Evolutionary conservation across 169 alveolate species (phyloP).

Genomic region (Fabrea salina): DNA sequence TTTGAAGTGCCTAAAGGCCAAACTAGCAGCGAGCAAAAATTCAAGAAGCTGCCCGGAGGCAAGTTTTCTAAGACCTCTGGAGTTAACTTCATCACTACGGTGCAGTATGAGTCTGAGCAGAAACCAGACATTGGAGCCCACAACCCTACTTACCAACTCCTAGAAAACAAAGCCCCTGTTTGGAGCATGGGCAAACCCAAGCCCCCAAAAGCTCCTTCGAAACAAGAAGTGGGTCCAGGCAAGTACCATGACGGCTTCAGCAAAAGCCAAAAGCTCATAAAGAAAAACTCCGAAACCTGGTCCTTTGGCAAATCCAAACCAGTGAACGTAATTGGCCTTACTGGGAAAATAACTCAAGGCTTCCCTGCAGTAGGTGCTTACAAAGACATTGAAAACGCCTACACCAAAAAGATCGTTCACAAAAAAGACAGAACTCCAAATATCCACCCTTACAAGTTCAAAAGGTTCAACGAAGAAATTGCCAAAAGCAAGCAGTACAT

Average conservation of each 20-base stretch:
- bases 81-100: neutral
- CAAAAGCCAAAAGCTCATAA: neutral
- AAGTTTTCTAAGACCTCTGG: neutral
- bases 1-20: conserved; percentile 17
- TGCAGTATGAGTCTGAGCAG: no score
- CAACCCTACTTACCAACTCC: no score
- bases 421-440: neutral
- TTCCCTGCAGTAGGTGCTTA: conserved; percentile 24
- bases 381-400: conserved; percentile 10
- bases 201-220: neutral
- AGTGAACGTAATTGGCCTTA: neutral
- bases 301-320: neutral
- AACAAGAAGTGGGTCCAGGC: conserved; percentile 22
- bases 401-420: neutral
- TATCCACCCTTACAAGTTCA: neutral
- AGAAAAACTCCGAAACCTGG: neutral
- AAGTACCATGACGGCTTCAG: neutral
- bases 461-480: conserved; percentile 27
- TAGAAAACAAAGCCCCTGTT: neutral
- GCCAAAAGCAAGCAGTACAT: conserved; percentile 15
- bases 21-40: neutral
- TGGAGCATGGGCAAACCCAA: neutral
- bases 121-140: no score
- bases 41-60: neutral
- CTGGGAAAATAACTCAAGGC: neutral